Base-by-base conservation (phyloP, 306 rosid genomes). In the Psophocarpus tetragonolobus region DNA sequence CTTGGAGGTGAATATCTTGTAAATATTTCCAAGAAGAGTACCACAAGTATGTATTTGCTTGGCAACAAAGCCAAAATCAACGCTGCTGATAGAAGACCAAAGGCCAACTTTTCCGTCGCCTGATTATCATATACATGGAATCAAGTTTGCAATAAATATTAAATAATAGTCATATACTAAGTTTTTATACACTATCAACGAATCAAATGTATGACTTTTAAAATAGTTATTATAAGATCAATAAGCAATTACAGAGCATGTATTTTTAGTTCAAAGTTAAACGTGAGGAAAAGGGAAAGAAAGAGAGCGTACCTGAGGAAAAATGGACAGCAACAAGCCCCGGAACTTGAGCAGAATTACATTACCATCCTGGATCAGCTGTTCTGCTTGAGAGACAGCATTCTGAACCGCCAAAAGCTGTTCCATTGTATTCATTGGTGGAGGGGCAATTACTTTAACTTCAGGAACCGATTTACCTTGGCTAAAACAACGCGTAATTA, bases 401-500 rank as follows among this genome's bases (percentile, higher is more conserved):
- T 86, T 93, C 85, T 96, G 99, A 71, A 96, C 93, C 54, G 94
- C 96, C 84, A 91, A 80, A 85, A 96, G 94, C 85, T 96, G 99
- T 76, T 96, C 99, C 99, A 93, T 82, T 67, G 91, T 91, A 81
- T 85, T 96, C 94, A 85, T 85, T 20, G 93, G 84, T 3, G 99
- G 94, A 66, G 99, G 97, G 4, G 90, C 91, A 70, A 87, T 13
- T 39, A 96, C 96, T 87, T 85, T 93, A 14, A 96, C 86, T 83
- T 80, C 93, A 15, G 86, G 76, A 30, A 84, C 83, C 20, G 96
- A 77, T 39, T 42, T 87, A 51, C 87, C 93, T 83, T 83, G 85
- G 85, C 73, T 83, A 74, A 84, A 84, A 61, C 68, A 77, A 41
- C 88, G 84, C 0, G 90, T 88, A 56, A 96, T 88, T 20, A 90